phyloP scores from a whole-genome alignment of 2,329 filamentous ascomycete species.

The Exophiala oligosperma region DNA sequence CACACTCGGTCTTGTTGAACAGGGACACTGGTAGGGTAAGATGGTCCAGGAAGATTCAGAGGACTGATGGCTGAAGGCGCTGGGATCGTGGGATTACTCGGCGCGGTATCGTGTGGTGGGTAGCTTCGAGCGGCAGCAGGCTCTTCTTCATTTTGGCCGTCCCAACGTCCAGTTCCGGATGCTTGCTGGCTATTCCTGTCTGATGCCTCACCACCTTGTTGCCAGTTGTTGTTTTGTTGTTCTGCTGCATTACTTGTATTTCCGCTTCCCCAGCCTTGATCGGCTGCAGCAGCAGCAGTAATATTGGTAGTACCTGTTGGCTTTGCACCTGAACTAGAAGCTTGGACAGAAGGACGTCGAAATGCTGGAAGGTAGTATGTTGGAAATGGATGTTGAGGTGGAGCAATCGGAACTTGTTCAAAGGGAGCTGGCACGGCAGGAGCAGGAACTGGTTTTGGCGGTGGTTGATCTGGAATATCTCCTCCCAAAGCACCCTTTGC shows the following conservation, averaged over 20 bases:
- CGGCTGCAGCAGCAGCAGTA: too few relatives aligned
- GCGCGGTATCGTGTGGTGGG: background rate
- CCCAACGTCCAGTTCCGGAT: background rate
- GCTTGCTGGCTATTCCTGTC: background rate
- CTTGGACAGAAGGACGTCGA: constrained; percentile 2
- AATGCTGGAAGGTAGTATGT: constrained; percentile 22
- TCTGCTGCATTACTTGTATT: background rate
- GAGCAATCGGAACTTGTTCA: constrained; percentile 19
- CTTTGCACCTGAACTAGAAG: too few relatives aligned
- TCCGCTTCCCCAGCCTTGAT: background rate
- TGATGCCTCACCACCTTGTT: background rate
- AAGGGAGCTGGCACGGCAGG: background rate
- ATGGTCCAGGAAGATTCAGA: too few relatives aligned
- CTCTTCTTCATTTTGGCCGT: background rate
- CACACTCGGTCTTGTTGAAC: too few relatives aligned
- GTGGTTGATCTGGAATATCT: constrained; percentile 18
- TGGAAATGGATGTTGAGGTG: constrained; percentile 21
- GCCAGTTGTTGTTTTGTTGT: constrained; percentile 8
- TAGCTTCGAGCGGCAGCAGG: background rate
- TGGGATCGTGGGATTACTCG: too few relatives aligned
- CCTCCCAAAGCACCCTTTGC: constrained; percentile 24
- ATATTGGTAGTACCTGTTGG: too few relatives aligned
- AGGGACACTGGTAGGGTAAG: too few relatives aligned
- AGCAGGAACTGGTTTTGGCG: constrained; percentile 5
- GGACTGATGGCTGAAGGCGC: too few relatives aligned